These are phyloP conservation scores for Helichrysum umbraculigerum DNA, from an alignment of 129 eudicot genomes.

Conservation along the genomic window DNA sequence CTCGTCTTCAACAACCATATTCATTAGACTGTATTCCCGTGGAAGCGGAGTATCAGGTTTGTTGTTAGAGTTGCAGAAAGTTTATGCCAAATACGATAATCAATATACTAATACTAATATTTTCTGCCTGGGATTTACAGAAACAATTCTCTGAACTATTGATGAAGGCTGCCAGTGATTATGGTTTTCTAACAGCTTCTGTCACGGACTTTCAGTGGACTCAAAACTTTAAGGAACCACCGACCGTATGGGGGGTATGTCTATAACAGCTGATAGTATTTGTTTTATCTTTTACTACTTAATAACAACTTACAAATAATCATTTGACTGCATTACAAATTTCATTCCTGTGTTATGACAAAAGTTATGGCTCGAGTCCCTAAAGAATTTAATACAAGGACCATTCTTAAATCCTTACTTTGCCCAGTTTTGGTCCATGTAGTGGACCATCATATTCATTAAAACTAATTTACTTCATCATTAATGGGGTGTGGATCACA, in stretches of 20 bases:
- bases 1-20: constrained; percentile 99
- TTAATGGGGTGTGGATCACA: neutral
- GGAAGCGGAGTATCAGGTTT: constrained; percentile 94
- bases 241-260: constrained; percentile 96
- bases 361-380: neutral
- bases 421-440: neutral
- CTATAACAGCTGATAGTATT: neutral
- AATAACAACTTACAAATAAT: neutral
- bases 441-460: neutral
- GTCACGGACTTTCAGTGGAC: constrained; percentile 94
- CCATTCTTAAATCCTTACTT: no score
- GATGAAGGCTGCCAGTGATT: constrained; percentile 97
- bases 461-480: neutral
- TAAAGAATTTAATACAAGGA: neutral
- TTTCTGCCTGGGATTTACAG: constrained; percentile 49
- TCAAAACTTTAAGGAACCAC: constrained; percentile 97
- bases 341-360: neutral
- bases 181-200: constrained; percentile 84
- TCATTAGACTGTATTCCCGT: constrained; percentile 96
- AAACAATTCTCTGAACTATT: constrained; percentile 93
- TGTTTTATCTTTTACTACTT: neutral
- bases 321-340: neutral
- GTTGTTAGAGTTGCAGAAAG: constrained; percentile 9
- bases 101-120: constrained; percentile 3
- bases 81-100: neutral